Conservation (phyloP, 129 eudicot species). For the Chrysanthemum lavandulifolium region DNA sequence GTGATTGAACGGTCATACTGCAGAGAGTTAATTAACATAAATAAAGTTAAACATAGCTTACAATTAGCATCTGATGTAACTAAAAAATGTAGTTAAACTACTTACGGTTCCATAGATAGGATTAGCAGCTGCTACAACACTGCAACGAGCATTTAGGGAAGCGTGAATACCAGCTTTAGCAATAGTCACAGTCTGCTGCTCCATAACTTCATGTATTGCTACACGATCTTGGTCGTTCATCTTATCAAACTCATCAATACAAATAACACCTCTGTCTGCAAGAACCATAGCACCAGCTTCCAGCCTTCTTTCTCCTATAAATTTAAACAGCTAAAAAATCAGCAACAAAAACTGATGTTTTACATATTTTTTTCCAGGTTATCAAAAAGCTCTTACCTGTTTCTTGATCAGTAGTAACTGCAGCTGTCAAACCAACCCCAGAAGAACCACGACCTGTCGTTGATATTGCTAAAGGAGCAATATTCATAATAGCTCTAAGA, state of each 20-base stretch:
- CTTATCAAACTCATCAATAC: slow-evolving; percentile 98
- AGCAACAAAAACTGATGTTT: neutral
- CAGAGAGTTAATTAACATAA: neutral
- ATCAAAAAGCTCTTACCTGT: slow-evolving; percentile 53
- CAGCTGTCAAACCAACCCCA: slow-evolving; percentile 99
- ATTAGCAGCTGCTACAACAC: slow-evolving; percentile 99
- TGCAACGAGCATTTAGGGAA: slow-evolving; percentile 95
- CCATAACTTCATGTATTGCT: slow-evolving; percentile 99
- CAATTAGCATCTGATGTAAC: neutral
- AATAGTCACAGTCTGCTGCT: slow-evolving; percentile 98
- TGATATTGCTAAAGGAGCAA: slow-evolving; percentile 95
- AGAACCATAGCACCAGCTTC: slow-evolving; percentile 99
- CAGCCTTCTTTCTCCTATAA: slow-evolving; percentile 88
- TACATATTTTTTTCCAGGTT: neutral
- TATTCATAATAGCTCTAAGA: slow-evolving; percentile 96
- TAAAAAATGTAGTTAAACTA: neutral
- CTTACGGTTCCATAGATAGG: slow-evolving; percentile 97
- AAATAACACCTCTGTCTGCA: slow-evolving; percentile 97
- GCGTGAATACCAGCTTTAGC: slow-evolving; percentile 99
- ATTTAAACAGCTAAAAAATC: neutral
- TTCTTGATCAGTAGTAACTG: slow-evolving; percentile 98
- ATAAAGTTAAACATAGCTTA: slow-evolving; percentile 16
- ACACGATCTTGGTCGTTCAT: slow-evolving; percentile 99
- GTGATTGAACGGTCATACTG: slow-evolving; percentile 99
- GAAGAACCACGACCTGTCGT: slow-evolving; percentile 99